phyloP scores from a whole-genome alignment of 345 rosid species.

The Gossypium anomalum region DNA sequence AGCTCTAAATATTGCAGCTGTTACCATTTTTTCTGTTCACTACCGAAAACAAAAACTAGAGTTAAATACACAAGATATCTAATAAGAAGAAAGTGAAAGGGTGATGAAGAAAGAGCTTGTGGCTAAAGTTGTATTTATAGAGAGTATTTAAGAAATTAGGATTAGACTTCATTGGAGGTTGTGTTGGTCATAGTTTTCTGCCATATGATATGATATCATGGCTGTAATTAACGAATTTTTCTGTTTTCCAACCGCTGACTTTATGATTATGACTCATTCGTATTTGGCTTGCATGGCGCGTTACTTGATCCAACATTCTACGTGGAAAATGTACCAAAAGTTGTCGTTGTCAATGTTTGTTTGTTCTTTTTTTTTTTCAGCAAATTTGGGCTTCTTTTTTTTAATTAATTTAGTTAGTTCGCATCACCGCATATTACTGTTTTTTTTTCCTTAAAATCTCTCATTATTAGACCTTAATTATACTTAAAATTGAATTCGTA shows the following conservation, averaged over 20 bases:
- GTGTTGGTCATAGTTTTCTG: not conserved
- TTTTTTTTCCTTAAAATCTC: no score
- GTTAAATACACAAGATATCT: not conserved
- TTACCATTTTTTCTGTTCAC: not conserved
- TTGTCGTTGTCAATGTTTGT: not conserved
- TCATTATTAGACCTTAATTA: no score
- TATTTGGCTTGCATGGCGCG: not conserved
- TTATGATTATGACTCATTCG: not conserved
- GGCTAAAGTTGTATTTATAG: conserved; percentile 1
- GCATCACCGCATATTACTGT: not conserved
- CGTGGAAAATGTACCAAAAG: not conserved
- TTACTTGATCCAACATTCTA: not conserved
- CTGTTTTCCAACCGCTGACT: not conserved
- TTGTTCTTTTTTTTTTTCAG: not conserved
- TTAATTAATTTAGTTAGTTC: not conserved
- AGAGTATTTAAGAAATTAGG: not conserved
- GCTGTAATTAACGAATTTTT: not conserved
- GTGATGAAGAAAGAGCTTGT: not conserved
- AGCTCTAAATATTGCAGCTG: not conserved
- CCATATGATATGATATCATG: not conserved
- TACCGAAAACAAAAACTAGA: not conserved
- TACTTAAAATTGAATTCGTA: no score
- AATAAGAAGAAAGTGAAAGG: not conserved
- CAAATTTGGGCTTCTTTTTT: not conserved
- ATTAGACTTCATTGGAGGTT: not conserved